A percentile compares a stretch with the other conserved stretches of the same genome.
Conservation (phyloP, 805 yeast species). For the Saccharomycopsis oosterbeekiorum region DNA sequence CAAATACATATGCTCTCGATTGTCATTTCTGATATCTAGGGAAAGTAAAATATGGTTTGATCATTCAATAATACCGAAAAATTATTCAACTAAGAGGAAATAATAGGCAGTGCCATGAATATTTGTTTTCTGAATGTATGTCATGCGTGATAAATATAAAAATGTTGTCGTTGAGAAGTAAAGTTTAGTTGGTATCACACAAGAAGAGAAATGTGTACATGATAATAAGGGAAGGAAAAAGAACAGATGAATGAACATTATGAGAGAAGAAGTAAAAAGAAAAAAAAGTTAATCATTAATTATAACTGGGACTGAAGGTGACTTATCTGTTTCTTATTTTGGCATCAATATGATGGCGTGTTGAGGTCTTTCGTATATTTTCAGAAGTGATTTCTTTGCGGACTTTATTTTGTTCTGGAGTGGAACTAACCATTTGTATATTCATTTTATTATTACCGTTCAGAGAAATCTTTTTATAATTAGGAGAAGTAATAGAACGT, state of each 20-base stretch:
- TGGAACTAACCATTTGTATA: constrained; percentile 3
- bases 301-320: neutral
- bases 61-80: too few species aligned
- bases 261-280: neutral
- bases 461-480: constrained; percentile 19
- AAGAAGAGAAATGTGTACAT: neutral
- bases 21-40: neutral
- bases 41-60: neutral
- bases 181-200: neutral
- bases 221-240: too few species aligned
- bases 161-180: neutral
- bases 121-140: neutral
- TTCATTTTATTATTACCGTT: neutral
- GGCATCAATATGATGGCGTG: neutral
- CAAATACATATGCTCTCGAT: neutral
- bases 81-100: neutral
- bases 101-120: neutral
- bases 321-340: neutral
- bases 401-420: neutral
- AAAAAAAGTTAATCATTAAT: neutral
- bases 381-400: neutral
- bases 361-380: neutral
- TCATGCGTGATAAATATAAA: neutral
- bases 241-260: neutral
- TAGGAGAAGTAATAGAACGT: constrained; percentile 23